A percentile compares a stretch with the other conserved stretches of the same genome.
Evolutionary conservation across 805 yeast species (phyloP).

Genomic region (Ascoidea tarda): DNA sequence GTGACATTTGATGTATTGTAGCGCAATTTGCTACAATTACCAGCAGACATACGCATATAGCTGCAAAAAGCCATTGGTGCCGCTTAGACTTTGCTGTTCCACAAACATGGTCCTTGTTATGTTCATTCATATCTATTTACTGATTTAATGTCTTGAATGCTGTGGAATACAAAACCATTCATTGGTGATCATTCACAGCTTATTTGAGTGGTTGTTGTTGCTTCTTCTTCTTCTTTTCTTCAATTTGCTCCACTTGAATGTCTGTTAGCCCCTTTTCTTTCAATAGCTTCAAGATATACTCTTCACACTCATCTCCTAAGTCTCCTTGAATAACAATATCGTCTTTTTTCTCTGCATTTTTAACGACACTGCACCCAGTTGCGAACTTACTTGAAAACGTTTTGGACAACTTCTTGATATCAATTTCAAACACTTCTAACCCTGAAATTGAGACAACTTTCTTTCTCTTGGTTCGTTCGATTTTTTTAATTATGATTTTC

Average conservation of each 20-base stretch:
- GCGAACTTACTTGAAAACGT: conserved; percentile 90
- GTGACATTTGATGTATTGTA: too few species aligned
- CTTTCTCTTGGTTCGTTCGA: conserved; percentile 82
- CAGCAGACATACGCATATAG: too few species aligned
- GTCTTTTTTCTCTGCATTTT: conserved; percentile 82
- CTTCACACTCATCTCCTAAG: conserved; percentile 83
- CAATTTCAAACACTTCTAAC: conserved; percentile 76
- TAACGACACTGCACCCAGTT: conserved; percentile 87
- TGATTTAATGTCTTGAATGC: too few species aligned
- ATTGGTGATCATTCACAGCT: too few species aligned
- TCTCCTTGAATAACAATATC: conserved; percentile 92
- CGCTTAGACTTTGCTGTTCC: too few species aligned
- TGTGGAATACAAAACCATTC: too few species aligned
- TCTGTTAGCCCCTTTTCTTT: conserved; percentile 73
- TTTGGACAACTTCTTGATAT: conserved; percentile 82
- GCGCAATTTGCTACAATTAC: too few species aligned
- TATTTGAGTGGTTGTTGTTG: conserved; percentile 13
- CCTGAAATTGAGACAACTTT: conserved; percentile 80
- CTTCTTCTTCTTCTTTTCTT: conserved; percentile 68
- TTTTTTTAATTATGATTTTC: conserved; percentile 70
- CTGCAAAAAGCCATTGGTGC: too few species aligned
- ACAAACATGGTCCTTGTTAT: too few species aligned
- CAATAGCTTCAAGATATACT: conserved; percentile 50
- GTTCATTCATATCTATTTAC: too few species aligned
- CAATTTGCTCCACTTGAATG: conserved; percentile 80